phyloP scores from a whole-genome alignment of 169 alveolate species.

The Eimeria sp. region DNA sequence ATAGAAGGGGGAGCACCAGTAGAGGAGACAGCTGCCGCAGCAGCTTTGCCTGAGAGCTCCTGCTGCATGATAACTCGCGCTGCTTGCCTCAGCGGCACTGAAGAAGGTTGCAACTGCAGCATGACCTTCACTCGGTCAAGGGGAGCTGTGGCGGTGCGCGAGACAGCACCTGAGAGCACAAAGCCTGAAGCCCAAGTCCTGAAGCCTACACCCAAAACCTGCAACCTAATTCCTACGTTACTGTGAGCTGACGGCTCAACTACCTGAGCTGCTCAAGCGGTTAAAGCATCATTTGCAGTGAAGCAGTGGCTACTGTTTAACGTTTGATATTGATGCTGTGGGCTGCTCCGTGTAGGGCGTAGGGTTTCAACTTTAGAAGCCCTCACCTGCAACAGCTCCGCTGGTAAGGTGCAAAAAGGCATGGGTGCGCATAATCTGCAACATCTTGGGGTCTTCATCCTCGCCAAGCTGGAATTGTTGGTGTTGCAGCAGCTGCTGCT shows the following conservation, averaged over 20 bases:
- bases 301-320: background rate
- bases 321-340: background rate
- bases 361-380: background rate
- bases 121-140: slow-evolving; percentile 85
- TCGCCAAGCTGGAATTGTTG: slow-evolving; percentile 6
- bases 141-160: slow-evolving; percentile 87
- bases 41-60: slow-evolving; percentile 44
- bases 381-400: slow-evolving; percentile 84
- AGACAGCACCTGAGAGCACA: slow-evolving; percentile 77
- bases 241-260: background rate
- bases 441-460: slow-evolving; percentile 57
- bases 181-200: background rate
- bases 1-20: background rate
- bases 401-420: slow-evolving; percentile 82
- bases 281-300: background rate
- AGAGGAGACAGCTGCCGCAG: slow-evolving; percentile 11
- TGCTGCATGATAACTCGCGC: slow-evolving; percentile 56
- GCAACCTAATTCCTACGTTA: background rate
- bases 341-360: background rate
- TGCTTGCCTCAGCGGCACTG: slow-evolving; percentile 60
- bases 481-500: slow-evolving; percentile 22
- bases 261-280: no score
- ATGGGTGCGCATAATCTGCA: slow-evolving; percentile 61
- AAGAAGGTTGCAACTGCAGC: slow-evolving; percentile 79
- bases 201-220: background rate